Evolutionary conservation across 1,139 yeast species (phyloP), one percentile per base, ranked within the genome.

Genomic region (Hanseniaspora sp.): DNA sequence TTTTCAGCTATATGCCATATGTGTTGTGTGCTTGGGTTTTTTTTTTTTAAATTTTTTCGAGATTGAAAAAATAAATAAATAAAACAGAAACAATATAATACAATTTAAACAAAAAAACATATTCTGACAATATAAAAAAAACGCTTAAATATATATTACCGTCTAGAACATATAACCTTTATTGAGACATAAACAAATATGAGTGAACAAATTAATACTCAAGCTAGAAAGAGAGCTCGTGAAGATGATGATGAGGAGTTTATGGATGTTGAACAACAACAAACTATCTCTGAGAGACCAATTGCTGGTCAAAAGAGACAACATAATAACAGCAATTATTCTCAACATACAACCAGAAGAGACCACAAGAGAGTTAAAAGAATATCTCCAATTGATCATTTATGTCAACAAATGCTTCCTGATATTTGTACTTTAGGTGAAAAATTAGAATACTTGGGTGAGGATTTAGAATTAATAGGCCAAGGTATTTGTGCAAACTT

Each of bases 401-500:
- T 70, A 38, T 66, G 73, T 55, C 70, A 68, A 57, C 71, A 71
- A 40, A 67, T 71, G 65, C 67, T 71, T 66, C 71, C 69, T 31
- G 87, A 82, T 64, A 76, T 83, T 56, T 71, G 82, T 59, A 74
- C 83, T 23, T 70, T 83, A 48, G 90, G 90, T 29, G 90, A 83
- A 63, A 75, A 79, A 54, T 69, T 76, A 17, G 77, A 78, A 62
- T 69, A 77, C 28, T 81, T 80, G 57, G 74, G 77, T 37, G 84
- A 79, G 59, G 88, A 82, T 66, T 77, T 86, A 46, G 78, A 83
- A 53, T 80, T 80, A 65, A 80, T 75, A 66, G 76, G 80, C 58
- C 79, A 73, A 58, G 90, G 83, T 15, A 80, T 80, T 43, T 80
- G 80, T 47, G 80, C 80, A 38, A 88, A 82, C 61, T 79, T 82